Evolutionary conservation across 1,284 basidiomycete species (phyloP).

Genomic region (Abortiporus biennis): DNA sequence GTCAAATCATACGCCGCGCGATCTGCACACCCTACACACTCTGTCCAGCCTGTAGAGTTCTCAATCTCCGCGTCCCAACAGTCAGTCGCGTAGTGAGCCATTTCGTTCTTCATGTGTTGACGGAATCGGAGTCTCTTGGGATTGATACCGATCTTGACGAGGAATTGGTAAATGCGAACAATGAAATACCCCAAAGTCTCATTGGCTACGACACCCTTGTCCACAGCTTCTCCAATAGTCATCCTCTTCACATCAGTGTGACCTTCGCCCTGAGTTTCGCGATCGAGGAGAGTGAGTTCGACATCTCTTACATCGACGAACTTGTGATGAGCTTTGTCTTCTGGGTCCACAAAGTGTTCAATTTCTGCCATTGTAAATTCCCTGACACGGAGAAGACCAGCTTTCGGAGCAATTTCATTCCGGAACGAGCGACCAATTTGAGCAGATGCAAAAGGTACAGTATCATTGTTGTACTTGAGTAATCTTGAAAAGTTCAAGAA

Average conservation of each 20-base stretch:
- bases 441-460: slow-evolving; percentile 94
- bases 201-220: slow-evolving; percentile 86
- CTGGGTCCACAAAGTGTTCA: slow-evolving; percentile 97
- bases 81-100: slow-evolving; percentile 98
- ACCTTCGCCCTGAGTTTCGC: slow-evolving; percentile 78
- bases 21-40: slow-evolving; percentile 99
- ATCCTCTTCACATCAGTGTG: slow-evolving; percentile 62
- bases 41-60: slow-evolving; percentile 95
- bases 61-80: slow-evolving; percentile 99
- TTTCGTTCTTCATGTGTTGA: slow-evolving; percentile 97
- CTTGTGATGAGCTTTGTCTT: slow-evolving; percentile 83
- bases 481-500: slow-evolving; percentile 98
- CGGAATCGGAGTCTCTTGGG: slow-evolving; percentile 85
- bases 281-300: slow-evolving; percentile 75
- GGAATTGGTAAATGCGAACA: slow-evolving; percentile 88
- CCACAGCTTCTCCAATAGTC: slow-evolving; percentile 88
- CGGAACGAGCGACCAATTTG: slow-evolving; percentile 97
- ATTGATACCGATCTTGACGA: slow-evolving; percentile 91
- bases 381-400: slow-evolving; percentile 93
- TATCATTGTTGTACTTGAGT: slow-evolving; percentile 97
- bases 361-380: slow-evolving; percentile 99
- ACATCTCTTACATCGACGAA: slow-evolving; percentile 82
- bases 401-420: slow-evolving; percentile 97
- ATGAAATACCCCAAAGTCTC: slow-evolving; percentile 98
- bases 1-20: slow-evolving; percentile 90